Evolutionary conservation across 768 basidiomycete species (phyloP), one percentile per base, ranked within the genome.

Genomic region (Phaeotremella skinneri): DNA sequence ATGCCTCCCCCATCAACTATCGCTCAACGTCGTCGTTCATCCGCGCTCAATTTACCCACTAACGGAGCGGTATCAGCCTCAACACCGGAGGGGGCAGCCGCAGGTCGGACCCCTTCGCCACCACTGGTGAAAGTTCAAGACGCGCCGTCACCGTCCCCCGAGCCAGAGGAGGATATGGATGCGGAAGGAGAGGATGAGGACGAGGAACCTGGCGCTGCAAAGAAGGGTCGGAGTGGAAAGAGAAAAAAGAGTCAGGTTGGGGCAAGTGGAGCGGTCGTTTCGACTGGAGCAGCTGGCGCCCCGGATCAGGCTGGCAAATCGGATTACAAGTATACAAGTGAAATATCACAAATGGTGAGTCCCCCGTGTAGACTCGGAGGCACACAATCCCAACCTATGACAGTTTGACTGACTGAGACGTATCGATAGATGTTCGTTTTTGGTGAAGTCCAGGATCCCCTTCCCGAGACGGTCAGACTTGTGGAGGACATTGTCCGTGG

Each of bases 401-500:
- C n/a, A n/a, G n/a, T n/a, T n/a, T n/a, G n/a, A n/a, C n/a, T n/a
- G n/a, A n/a, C n/a, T n/a, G n/a, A n/a, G n/a, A n/a, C n/a, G 64
- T 52, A 27, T 27, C 30, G n/a, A 16, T 61, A 91, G 90, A 91
- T 96, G 90, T 96, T 94, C 72, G 93, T 96, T 43, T 94, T 96
- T 76, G 91, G 91, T 7, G 91, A 93, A 79, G 89, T 94, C 2
- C 89, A 91, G 73, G 91, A 94, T 58, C 90, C 92, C 1, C 84
- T 86, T 55, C 81, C 82, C 14, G 91, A 91, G 55, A 91, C 93
- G 0, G 88, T 92, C 14, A 89, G 89, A 69, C 83, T 92, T 30
- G 89, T 98, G n/a, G 92, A 97, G 76, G 92, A 98, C 72, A 90
- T 94, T 51, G 89, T 94, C 20, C 83, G 89, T 34, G 83, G 88